Base-by-base conservation (phyloP, 1,284 basidiomycete genomes). In the Heterobasidion irregulare region DNA sequence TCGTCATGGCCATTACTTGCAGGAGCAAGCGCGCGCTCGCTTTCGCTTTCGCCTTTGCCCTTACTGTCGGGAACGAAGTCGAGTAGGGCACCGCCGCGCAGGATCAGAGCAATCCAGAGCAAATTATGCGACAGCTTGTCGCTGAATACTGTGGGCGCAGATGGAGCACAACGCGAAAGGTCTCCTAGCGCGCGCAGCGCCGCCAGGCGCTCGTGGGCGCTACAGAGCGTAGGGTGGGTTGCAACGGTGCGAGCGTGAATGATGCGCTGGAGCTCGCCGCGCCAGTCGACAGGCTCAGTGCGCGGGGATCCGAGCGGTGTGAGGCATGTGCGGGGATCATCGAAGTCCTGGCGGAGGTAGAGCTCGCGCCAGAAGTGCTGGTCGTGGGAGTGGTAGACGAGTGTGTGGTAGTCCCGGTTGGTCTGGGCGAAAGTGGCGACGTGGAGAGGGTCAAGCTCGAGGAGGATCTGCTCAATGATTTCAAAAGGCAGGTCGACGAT, bases 291-390 rank as follows among this genome's bases (percentile, higher is more conserved):
- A 0, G 59, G 53, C 8, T 58, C 56, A 4, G 64, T 63, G n/a
- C 15, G 26, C 1, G 62, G 64, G 1, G 54, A 50, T 13, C 84
- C 82, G 7, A 76, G 66, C 6, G 68, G 66, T 2, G 71, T 73
- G 6, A 77, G 61, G 52, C 81, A 77, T 19, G 53, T 54, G 4
- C 80, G 70, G 1, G 78, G 83, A 60, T 87, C 83, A 55, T 87
- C 84, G 48, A 84, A 70, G 0, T 73, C 72, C 59, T 82, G 76
- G 0, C 65, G 56, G 48, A 87, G 78, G 64, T 86, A 88, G 1
- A 87, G 70, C 13, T 65, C 68, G 3, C 82, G 75, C 86, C 86
- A 88, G 50, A 88, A 65, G 53, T 72, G 72, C 19, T 73, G 70
- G 61, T 78, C 73, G 16, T 63, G 63, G 0, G 73, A 62, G 52